Conservation (phyloP, 164 flowering plant species). For the Malania oleifera region DNA sequence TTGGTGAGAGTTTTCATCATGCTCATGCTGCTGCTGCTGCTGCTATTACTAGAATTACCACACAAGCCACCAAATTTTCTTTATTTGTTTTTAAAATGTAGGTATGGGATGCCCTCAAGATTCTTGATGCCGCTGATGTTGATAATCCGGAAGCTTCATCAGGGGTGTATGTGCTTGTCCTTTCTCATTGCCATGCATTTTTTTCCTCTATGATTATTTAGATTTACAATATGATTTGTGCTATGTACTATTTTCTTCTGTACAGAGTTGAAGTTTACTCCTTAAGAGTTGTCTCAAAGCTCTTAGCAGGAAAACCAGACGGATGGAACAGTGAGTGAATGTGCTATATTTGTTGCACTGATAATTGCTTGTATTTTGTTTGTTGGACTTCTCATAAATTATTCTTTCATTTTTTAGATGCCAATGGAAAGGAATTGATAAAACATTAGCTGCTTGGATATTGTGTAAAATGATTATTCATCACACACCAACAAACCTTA, state of each 20-base stretch:
- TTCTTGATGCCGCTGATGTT: conserved; percentile 55
- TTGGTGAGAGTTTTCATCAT: background rate
- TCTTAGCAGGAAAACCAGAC: conserved; percentile 48
- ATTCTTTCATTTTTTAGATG: too few relatives aligned
- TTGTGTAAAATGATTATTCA: too few relatives aligned
- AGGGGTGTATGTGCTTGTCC: conserved; percentile 29
- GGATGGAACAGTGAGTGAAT: conserved; percentile 62
- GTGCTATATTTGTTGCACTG: background rate
- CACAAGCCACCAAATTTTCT: too few relatives aligned
- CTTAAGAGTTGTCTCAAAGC: conserved; percentile 36
- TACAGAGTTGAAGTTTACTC: conserved; percentile 57
- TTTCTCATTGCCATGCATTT: background rate
- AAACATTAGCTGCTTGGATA: too few relatives aligned
- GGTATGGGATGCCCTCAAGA: conserved; percentile 61
- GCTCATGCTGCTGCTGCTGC: background rate
- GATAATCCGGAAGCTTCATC: conserved; percentile 45
- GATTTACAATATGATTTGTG: background rate
- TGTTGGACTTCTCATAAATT: too few relatives aligned
- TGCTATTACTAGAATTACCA: background rate
- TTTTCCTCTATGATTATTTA: background rate
- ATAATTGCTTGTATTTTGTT: too few relatives aligned
- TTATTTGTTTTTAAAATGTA: conserved; percentile 2
- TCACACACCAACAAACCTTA: too few relatives aligned
- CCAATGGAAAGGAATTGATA: too few relatives aligned
- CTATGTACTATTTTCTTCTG: background rate